A percentile compares a stretch with the other conserved stretches of the same genome.
phyloP scores from a whole-genome alignment of 495 filamentous ascomycete genomes.

The Penicillium simplicissimum region DNA sequence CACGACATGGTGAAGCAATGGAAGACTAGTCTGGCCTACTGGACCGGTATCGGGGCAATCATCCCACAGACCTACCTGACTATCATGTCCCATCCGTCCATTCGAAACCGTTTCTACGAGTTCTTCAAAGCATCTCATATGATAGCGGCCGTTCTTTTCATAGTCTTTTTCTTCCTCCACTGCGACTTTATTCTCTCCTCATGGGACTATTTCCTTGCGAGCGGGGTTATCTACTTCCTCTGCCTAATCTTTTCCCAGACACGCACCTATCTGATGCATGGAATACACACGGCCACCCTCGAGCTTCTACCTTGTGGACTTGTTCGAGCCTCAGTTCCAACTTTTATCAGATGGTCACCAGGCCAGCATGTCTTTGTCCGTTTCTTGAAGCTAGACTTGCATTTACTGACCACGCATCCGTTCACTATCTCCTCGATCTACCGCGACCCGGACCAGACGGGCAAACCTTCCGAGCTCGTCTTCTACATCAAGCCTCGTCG shows the following conservation, averaged over 20 bases:
- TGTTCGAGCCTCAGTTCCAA: conserved; percentile 48
- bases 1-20: conserved; percentile 50
- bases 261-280: conserved; percentile 48
- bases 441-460: conserved; percentile 17
- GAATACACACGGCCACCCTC: conserved; percentile 47
- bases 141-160: conserved; percentile 45
- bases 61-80: conserved; percentile 52
- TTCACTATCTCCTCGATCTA: conserved; percentile 53
- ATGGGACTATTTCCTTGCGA: conserved; percentile 64
- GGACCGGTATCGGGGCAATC: conserved; percentile 47
- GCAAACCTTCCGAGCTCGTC: conserved; percentile 34
- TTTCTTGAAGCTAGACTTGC: conserved; percentile 43
- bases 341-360: conserved; percentile 45
- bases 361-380: conserved; percentile 56
- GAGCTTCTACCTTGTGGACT: conserved; percentile 42
- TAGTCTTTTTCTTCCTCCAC: conserved; percentile 50
- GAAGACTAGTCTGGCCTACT: conserved; percentile 40
- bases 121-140: conserved; percentile 56
- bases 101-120: conserved; percentile 54
- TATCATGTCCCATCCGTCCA: conserved; percentile 45
- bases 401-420: conserved; percentile 48
- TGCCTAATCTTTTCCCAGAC: conserved; percentile 44
- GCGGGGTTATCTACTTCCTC: conserved; percentile 48
- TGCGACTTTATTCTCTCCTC: conserved; percentile 46
- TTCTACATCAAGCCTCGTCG: conserved; percentile 45